phyloP scores from a whole-genome alignment of 2,329 filamentous ascomycete genomes.

The Ascochyta koolunga region DNA sequence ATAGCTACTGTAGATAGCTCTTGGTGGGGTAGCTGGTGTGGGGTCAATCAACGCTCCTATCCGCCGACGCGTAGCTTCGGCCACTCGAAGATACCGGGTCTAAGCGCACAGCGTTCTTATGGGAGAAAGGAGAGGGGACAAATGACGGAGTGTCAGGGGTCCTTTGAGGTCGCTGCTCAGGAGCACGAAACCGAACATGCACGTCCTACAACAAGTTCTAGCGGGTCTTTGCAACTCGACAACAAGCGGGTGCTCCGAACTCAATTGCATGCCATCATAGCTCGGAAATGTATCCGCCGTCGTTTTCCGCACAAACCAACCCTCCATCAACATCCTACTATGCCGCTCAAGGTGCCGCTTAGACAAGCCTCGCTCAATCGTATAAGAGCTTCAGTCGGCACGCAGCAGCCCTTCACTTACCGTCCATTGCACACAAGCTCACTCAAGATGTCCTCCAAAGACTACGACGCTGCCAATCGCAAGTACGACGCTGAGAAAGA shows the following conservation, averaged over 20 bases:
- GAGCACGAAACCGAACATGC: no score
- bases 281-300: conserved; percentile 29
- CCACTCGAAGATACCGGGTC: conserved; percentile 7
- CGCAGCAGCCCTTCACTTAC: not conserved
- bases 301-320: conserved; percentile 17
- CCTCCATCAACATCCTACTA: not conserved
- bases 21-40: conserved; percentile 9
- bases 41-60: conserved; percentile 9
- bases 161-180: no score
- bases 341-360: conserved; percentile 5
- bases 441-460: conserved; percentile 7
- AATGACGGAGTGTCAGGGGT: no score
- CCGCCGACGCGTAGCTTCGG: conserved; percentile 11
- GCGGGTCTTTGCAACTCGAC: not conserved
- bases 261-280: not conserved
- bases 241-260: conserved; percentile 15
- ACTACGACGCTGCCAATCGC: conserved; percentile 22
- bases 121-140: not conserved
- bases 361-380: not conserved
- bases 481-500: conserved; percentile 54
- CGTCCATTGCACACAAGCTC: not conserved
- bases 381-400: conserved; percentile 6
- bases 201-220: no score
- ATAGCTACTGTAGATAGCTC: conserved; percentile 11
- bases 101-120: conserved; percentile 8